These are phyloP conservation scores for Kregervanrija fluxuum DNA, from an alignment of 805 yeast genomes.

Conservation along the genomic window DNA sequence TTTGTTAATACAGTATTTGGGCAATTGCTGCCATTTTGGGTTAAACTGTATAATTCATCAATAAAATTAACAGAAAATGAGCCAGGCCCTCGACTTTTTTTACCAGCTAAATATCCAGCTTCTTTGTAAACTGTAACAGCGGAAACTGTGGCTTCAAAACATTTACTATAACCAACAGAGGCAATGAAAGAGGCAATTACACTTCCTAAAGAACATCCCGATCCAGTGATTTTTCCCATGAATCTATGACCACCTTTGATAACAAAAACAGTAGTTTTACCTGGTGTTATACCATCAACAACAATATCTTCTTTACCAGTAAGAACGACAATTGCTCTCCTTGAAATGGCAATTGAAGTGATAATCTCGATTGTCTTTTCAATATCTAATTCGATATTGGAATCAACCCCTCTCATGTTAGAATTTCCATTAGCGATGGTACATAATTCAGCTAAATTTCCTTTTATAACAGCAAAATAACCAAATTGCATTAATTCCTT, in stretches of 20 bases:
- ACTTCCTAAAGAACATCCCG: conserved; percentile 80
- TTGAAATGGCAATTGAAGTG: conserved; percentile 39
- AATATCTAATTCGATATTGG: conserved; percentile 15
- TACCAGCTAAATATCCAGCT: conserved; percentile 53
- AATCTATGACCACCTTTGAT: conserved; percentile 52
- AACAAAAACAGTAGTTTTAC: conserved; percentile 11
- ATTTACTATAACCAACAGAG: conserved; percentile 29
- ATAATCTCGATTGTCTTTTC: conserved; percentile 35
- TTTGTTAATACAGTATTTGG: too few species aligned
- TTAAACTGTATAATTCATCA: conserved; percentile 29
- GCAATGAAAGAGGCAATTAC: conserved; percentile 54
- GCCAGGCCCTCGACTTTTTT: conserved; percentile 42
- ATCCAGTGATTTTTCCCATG: conserved; percentile 69
- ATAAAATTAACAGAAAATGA: conserved; percentile 41
- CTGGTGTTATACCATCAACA: conserved; percentile 34
- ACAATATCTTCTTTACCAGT: conserved; percentile 57
- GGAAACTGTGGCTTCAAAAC: conserved; percentile 40
- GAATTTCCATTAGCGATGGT: conserved; percentile 38
- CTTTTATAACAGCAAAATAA: conserved; percentile 64
- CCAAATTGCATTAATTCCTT: conserved; percentile 47
- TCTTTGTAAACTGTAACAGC: conserved; percentile 54
- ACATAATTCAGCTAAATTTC: conserved; percentile 75
- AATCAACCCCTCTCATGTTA: conserved; percentile 71
- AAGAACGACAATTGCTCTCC: conserved; percentile 56
- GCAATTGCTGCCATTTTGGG: too few species aligned